Conservation (phyloP, 2,329 filamentous ascomycete genomes). For the Venturia aucupariae region DNA sequence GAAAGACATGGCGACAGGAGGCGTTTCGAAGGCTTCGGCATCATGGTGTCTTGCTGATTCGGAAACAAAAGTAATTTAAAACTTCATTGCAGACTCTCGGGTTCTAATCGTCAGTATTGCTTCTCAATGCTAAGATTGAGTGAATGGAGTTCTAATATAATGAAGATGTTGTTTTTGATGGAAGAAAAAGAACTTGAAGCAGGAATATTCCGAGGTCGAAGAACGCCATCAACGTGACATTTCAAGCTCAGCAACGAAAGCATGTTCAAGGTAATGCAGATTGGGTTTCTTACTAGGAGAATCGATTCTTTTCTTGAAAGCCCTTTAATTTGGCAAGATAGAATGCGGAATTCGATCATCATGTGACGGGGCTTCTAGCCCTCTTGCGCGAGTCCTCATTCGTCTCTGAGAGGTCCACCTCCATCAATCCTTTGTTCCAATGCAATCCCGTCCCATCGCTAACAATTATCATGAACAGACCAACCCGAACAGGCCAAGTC, state of each 20-base stretch:
- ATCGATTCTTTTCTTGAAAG: too few species aligned
- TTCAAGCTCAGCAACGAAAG: background rate
- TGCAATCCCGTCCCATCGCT: background rate
- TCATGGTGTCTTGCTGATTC: background rate
- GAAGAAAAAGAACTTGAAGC: background rate
- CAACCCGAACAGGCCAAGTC: background rate
- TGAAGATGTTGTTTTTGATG: background rate
- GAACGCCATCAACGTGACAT: background rate
- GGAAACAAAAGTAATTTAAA: background rate
- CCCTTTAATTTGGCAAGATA: background rate
- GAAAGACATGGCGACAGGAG: background rate
- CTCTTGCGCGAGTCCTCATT: too few species aligned
- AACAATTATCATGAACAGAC: background rate
- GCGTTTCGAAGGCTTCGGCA: constrained; percentile 5
- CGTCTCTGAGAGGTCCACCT: background rate
- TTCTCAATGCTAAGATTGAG: too few species aligned
- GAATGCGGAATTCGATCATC: background rate
- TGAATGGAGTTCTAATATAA: too few species aligned
- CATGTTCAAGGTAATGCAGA: too few species aligned
- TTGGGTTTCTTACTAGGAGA: background rate
- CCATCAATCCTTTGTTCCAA: too few species aligned
- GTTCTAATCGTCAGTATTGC: too few species aligned
- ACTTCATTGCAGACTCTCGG: too few species aligned
- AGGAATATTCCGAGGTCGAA: too few species aligned
- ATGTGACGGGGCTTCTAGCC: background rate